Evolutionary conservation across 2,329 filamentous ascomycete genomes (phyloP), one percentile per base, ranked within the genome.

Genomic region (Epichloe baconii): DNA sequence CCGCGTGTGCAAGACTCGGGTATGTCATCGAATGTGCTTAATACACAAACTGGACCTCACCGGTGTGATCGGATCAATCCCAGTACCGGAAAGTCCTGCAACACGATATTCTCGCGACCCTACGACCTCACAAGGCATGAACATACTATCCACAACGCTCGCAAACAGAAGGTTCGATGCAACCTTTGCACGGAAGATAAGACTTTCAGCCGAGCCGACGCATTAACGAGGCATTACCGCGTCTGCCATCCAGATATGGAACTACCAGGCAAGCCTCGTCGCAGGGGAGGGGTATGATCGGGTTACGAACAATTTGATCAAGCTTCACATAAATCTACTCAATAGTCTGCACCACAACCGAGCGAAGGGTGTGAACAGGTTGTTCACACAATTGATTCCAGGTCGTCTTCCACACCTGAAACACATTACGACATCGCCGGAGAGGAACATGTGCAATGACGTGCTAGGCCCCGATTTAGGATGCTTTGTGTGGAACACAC

Each of bases 111-210:
- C 68, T 96, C 91, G 1, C 77, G 93, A 19, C 93, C 93, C 1
- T 98, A 98, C 73, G 93, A 98, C 67, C 76, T 98, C 49, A 98
- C 93, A 0, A 79, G 93, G 21, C 93, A 98, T 64, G 93, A 98
- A 66, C 91, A 96, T 58, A 97, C 93, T 0, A 97, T 97, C 57
- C 93, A 97, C 76, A 96, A 96, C 60, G 84, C 83, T 1, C 82
- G 87, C 61, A 96, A 96, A 75, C 83, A 90, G 66, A 97, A 97
- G 73, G 89, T 96, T 7, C 83, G 88, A 44, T 98, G 93, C 68
- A 83, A 90, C 55, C 71, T 95, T 46, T 98, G 93, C 69, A 89
- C 87, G 2, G 90, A 97, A 61, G 91, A 97, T 63, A 97, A 97
- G 77, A 94, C 88, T 0, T 98, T 98, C 64, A 95, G 89, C 59